Conservation (phyloP, 1,139 yeast species). For the Blastobotrys apis region DNA sequence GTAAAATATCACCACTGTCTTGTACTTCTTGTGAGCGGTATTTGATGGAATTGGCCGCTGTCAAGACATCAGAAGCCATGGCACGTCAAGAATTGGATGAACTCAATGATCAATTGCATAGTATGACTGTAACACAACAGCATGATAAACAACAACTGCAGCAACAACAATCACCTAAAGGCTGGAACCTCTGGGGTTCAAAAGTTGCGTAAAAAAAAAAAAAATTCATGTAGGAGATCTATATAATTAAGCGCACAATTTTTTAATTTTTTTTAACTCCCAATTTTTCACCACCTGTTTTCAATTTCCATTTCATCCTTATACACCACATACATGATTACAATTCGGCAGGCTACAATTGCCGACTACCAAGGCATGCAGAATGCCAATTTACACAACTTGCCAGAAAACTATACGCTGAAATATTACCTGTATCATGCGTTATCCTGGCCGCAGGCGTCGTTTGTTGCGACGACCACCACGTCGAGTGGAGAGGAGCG, state of each 20-base stretch:
- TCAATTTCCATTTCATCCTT: no score
- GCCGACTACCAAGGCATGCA: constrained; percentile 93
- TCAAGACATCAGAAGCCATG: constrained; percentile 31
- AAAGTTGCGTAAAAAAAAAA: no score
- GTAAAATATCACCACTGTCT: background rate
- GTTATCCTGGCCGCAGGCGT: constrained; percentile 96
- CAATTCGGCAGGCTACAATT: constrained; percentile 83
- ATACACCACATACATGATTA: constrained; percentile 45
- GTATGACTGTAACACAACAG: background rate
- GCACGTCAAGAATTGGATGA: constrained; percentile 34
- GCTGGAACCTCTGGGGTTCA: constrained; percentile 7
- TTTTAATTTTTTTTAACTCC: background rate
- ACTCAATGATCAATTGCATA: constrained; percentile 23
- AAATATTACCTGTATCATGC: constrained; percentile 93
- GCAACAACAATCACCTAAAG: no score
- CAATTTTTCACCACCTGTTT: background rate
- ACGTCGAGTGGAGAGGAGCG: constrained; percentile 53
- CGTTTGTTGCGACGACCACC: constrained; percentile 87
- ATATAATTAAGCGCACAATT: no score
- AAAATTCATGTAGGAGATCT: no score
- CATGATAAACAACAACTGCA: no score
- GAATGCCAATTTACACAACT: constrained; percentile 84
- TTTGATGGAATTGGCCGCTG: constrained; percentile 32
- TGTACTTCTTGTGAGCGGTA: constrained; percentile 28
- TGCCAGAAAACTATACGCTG: constrained; percentile 91